Base-by-base conservation (phyloP, 768 basidiomycete species). In the Rhodotorula kratochvilovae region DNA sequence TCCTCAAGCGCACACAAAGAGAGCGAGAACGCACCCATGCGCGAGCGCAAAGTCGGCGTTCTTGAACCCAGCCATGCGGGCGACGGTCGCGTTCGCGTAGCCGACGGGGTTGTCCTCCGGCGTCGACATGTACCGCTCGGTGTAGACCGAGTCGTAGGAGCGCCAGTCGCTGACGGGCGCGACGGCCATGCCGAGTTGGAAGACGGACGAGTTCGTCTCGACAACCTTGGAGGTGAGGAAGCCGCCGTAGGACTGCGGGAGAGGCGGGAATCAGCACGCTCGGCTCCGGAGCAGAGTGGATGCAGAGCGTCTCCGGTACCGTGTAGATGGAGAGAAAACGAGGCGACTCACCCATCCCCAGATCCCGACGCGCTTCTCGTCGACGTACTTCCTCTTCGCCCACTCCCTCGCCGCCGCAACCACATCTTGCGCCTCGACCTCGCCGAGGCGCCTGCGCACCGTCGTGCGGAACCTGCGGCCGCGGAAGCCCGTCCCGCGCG, bases 61-160 rank as follows among this genome's bases (percentile, higher is more conserved):
- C 73, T 85, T 82, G 84, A 98, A 99, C 6, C 88, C 92, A 17
- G 88, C 88, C 60, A 96, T 92, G 78, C 91, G 88, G 66, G 89
- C 87, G 65, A 99, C 89, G 0, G 91, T 90, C 27, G 90, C 89
- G 59, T 89, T 91, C 75, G 89, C 81, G 82, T 99, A 99, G n/a
- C 96, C 96, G 1, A 83, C 87, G 0, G 85, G 85, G 79, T 98
- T 97, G 17, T 85, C 81, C 25, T 83, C 79, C 0, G 93, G 93
- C 35, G 90, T 84, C 74, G 87, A 87, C 93, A 98, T 93, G 84
- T 97, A 98, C 27, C 96, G 88, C 76, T 99, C 96, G 3, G 96
- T 99, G 80, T 98, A 98, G 73, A 98, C 89, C 0, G 92, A 89
- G 82, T 98, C 93, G 59, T 67, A 67, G 61, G 54, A 61, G 6